Conservation (phyloP, 225 moss, liverwort and hornwort genomes). For the Pleurozium schreberi region DNA sequence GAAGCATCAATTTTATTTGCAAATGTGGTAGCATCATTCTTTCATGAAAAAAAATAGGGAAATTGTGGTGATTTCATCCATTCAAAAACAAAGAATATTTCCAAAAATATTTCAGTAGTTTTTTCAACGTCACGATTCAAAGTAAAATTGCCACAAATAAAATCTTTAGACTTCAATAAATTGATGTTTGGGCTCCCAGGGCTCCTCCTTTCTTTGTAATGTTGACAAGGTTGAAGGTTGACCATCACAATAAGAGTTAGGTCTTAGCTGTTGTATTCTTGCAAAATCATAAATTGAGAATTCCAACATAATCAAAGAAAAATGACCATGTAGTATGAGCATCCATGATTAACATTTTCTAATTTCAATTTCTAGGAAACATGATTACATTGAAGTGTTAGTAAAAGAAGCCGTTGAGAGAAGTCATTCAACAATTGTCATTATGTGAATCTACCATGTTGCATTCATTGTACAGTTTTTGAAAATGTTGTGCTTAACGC, state of each 20-base stretch:
- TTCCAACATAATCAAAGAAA: not conserved
- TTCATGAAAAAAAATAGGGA: not conserved
- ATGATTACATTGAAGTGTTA: too few species aligned
- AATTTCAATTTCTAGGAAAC: not conserved
- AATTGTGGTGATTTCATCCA: not conserved
- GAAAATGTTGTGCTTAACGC: not conserved
- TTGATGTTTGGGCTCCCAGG: fast-evolving
- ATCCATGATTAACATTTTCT: not conserved
- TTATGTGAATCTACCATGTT: not conserved
- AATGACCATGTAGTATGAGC: not conserved
- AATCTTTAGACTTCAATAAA: not conserved
- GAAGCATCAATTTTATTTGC: not conserved
- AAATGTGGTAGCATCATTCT: not conserved
- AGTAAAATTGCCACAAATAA: not conserved
- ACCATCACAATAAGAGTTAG: not conserved
- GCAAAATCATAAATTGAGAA: too few species aligned
- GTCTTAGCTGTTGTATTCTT: too few species aligned
- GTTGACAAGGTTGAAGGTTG: not conserved
- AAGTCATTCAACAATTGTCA: not conserved
- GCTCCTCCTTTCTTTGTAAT: not conserved
- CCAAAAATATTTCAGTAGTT: not conserved
- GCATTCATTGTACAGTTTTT: not conserved
- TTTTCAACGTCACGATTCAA: not conserved
- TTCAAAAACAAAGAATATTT: not conserved
- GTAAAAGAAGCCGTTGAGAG: not conserved